phyloP scores from a whole-genome alignment of 1,139 yeast species.

The Blastobotrys serpentis region DNA sequence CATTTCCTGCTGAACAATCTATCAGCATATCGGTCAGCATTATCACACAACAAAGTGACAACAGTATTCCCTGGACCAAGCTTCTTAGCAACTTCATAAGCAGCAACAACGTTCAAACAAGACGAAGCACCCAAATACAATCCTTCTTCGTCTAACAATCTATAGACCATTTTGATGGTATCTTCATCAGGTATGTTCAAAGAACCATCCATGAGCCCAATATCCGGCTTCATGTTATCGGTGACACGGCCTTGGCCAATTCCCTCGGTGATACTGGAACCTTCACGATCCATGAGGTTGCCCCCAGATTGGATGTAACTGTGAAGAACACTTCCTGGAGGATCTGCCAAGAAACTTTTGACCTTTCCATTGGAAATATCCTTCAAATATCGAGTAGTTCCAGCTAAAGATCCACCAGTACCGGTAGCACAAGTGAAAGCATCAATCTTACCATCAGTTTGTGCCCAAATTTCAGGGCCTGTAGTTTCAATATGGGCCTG shows the following conservation, averaged over 20 bases:
- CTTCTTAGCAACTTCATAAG: slow-evolving; percentile 65
- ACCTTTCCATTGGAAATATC: slow-evolving; percentile 57
- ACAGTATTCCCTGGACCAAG: slow-evolving; percentile 80
- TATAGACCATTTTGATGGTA: slow-evolving; percentile 76
- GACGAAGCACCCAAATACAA: slow-evolving; percentile 87
- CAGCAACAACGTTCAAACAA: slow-evolving; percentile 81
- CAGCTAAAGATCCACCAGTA: slow-evolving; percentile 90
- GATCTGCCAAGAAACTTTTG: slow-evolving; percentile 76
- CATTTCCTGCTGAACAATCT: slow-evolving; percentile 74
- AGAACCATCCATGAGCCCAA: slow-evolving; percentile 73
- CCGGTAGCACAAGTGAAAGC: slow-evolving; percentile 90
- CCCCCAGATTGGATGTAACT: slow-evolving; percentile 71
- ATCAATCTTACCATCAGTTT: slow-evolving; percentile 73
- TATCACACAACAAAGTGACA: slow-evolving; percentile 82
- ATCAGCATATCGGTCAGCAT: slow-evolving; percentile 85
- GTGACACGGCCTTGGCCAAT: slow-evolving; percentile 95
- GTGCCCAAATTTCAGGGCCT: slow-evolving; percentile 94
- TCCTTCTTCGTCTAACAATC: slow-evolving; percentile 85
- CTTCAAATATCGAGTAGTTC: slow-evolving; percentile 72
- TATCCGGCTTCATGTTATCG: slow-evolving; percentile 70
- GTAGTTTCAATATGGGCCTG: slow-evolving; percentile 89
- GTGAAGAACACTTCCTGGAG: slow-evolving; percentile 87
- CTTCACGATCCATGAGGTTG: slow-evolving; percentile 58
- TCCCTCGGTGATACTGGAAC: slow-evolving; percentile 90
- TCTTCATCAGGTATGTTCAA: slow-evolving; percentile 69